Evolutionary conservation across 306 rosid genomes (phyloP).

Genomic region (Spatholobus suberectus): DNA sequence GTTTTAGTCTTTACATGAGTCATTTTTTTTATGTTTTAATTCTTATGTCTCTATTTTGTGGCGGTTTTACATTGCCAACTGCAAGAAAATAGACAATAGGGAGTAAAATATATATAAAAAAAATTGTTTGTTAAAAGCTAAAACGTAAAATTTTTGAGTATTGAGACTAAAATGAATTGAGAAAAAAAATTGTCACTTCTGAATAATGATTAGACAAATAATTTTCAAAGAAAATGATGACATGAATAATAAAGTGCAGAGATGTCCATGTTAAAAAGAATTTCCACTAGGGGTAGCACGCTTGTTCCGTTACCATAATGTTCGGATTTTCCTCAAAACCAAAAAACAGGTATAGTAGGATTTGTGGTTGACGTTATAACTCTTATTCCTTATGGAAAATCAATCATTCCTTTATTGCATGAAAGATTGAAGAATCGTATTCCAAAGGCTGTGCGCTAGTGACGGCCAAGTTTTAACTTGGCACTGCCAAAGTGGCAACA

Average conservation of each 20-base stretch:
- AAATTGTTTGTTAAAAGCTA: too few relatives aligned
- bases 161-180: too few relatives aligned
- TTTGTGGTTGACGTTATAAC: conserved; percentile 19
- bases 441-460: background rate
- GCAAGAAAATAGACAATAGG: too few relatives aligned
- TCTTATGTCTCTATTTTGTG: too few relatives aligned
- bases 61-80: too few relatives aligned
- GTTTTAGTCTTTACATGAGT: too few relatives aligned
- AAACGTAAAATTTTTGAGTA: too few relatives aligned
- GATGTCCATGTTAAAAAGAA: background rate
- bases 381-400: conserved; percentile 8
- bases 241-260: background rate
- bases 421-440: conserved; percentile 19
- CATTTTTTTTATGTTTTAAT: too few relatives aligned
- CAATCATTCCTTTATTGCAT: background rate
- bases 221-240: background rate
- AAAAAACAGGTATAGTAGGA: background rate
- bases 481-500: conserved; percentile 10
- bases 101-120: too few relatives aligned
- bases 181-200: background rate
- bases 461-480: background rate
- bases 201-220: background rate
- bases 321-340: background rate
- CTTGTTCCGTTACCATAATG: background rate
- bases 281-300: background rate